Evolutionary conservation across 352 stramenopile species (phyloP).

Genomic region (Phytophthora tubulina): DNA sequence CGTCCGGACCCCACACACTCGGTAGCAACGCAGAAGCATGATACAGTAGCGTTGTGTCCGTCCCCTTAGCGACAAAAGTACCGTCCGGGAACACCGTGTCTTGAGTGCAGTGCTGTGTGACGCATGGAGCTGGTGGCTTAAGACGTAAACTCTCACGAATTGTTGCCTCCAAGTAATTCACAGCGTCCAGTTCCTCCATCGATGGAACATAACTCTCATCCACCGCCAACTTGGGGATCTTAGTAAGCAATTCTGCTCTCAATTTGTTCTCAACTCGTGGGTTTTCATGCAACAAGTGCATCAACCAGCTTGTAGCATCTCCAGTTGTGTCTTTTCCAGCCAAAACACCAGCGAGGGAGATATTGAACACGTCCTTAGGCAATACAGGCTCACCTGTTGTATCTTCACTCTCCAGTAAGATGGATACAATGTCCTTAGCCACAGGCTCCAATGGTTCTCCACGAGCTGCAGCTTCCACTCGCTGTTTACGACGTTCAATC

Average conservation of each 20-base stretch:
- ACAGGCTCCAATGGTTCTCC: slow-evolving; percentile 28
- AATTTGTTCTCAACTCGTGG: slow-evolving; percentile 54
- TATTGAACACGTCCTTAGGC: slow-evolving; percentile 61
- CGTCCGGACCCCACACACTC: slow-evolving; percentile 57
- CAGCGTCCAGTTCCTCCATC: slow-evolving; percentile 40
- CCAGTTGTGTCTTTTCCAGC: slow-evolving; percentile 75
- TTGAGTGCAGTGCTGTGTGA: slow-evolving; percentile 45
- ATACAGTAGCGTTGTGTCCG: slow-evolving; percentile 46
- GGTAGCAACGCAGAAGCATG: slow-evolving; percentile 50
- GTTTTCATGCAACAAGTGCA: slow-evolving; percentile 67
- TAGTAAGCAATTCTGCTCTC: slow-evolving; percentile 32
- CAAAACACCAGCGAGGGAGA: slow-evolving; percentile 72
- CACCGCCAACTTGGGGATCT: slow-evolving; percentile 39
- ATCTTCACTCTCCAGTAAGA: slow-evolving; percentile 47
- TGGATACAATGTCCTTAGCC: slow-evolving; percentile 50
- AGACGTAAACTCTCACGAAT: slow-evolving; percentile 63
- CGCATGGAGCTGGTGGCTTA: slow-evolving; percentile 53
- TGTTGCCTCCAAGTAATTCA: slow-evolving; percentile 51
- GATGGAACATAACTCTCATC: slow-evolving; percentile 42
- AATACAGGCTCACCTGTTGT: slow-evolving; percentile 26
- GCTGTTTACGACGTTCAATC: slow-evolving; percentile 32
- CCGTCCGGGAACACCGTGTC: slow-evolving; percentile 64
- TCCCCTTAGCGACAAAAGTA: slow-evolving; percentile 53
- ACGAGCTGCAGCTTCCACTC: slow-evolving; percentile 20
- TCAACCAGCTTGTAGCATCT: slow-evolving; percentile 58